Evolutionary conservation across 768 basidiomycete species (phyloP), one percentile per base, ranked within the genome.

Genomic region (Mycena rebaudengoi): DNA sequence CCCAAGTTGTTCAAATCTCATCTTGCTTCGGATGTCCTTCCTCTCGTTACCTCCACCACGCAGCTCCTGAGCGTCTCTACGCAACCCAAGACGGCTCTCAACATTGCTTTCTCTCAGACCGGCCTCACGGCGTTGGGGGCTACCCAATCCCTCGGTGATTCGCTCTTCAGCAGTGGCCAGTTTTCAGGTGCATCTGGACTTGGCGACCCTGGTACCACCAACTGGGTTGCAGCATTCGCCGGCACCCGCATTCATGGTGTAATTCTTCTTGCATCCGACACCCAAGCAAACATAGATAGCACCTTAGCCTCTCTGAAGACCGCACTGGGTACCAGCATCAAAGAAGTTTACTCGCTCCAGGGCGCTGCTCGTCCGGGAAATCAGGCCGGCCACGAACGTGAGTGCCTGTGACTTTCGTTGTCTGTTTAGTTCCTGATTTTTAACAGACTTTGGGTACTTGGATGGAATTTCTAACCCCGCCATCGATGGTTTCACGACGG

Each of bases 341-440:
- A 30, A 1, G 64, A 70, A 40, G 48, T 67, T 14, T 59, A 68
- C 33, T 46, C 53, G 6, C 61, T 73, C 6, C 26, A 64, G 39
- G 71, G 63, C 3, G 67, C 67, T 7, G 68, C 68, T 10, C 70
- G 78, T 8, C 73, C 73, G 8, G 70, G 63, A 5, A 11, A 43
- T 2, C 55, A 72, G 41, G 39, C 53, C 28, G 70, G 71, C 6
- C 70, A 71, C 32, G 77, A 80, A 67, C 76, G 76, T 53, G 70
- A 73, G 61, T 71, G 69, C 26, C 40, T n/a, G n/a, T n/a, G n/a
- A n/a, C n/a, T n/a, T n/a, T n/a, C n/a, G n/a, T 32, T 70, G 69
- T 14, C 25, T 13, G 26, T 35, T 3, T 11, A 28, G 13, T 7
- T 10, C 64, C 29, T 60, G 28, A 60, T 14, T 0, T 5, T n/a